Evolutionary conservation across 345 rosid genomes (phyloP), one percentile per base, ranked within the genome.

Genomic region (Acer yangbiense): DNA sequence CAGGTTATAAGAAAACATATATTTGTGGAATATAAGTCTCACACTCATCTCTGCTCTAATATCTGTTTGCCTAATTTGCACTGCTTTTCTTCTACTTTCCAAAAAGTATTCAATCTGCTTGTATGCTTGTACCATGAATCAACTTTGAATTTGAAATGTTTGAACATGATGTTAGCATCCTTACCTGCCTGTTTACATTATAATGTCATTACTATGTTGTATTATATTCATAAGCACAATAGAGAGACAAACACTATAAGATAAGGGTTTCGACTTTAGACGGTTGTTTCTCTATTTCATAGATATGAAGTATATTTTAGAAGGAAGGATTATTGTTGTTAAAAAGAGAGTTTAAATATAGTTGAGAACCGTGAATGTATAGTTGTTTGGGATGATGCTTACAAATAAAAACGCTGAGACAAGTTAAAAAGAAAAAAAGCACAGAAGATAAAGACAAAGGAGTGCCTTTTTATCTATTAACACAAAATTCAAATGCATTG

Each of bases 1-100:
- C 82, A 46, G 70, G 72, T 75, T 78, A 79, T 83, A 65, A 78
- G 72, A 79, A 75, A 64, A 78, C 83, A 69, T 80, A 83, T 78
- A 82, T 85, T 80, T 85, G 81, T 85, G 83, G 82, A 85, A 74
- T 85, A 82, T 83, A 78, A 77, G 76, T 78, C 65, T 35, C 61
- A 35, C 67, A 70, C 71, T 50, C 63, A 65, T 32, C 68, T 35
- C 74, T 68, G 60, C 66, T 78, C 57, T 63, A 25, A 25, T 25
- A 11, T 72, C 43, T 46, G 25, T 21, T 70, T 69, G 55, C 52
- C 66, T 62, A 29, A 48, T 32, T 68, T 52, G 64, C 48, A 18
- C 66, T 46, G 17, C 46, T 63, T 8, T 70, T 32, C 29, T 52
- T 6, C 17, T 50, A 35, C 25, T 54, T 69, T 17, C 13, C 14